These are phyloP conservation scores for Rutstroemia sp. DNA, from an alignment of 2,329 filamentous ascomycete species.

Conservation along the genomic window DNA sequence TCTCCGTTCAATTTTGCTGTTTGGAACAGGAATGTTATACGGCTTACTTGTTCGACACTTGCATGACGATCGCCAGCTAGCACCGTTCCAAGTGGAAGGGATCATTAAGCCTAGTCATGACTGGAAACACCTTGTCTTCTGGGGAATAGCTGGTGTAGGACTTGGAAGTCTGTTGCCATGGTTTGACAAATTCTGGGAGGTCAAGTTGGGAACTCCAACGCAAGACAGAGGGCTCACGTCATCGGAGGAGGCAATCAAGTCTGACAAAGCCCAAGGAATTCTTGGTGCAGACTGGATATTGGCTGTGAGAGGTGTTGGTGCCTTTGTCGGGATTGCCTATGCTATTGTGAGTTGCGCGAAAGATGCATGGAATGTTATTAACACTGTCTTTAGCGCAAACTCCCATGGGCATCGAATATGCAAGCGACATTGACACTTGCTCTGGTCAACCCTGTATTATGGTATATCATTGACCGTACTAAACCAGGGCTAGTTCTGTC, in stretches of 20 bases:
- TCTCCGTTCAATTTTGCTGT: conserved; percentile 59
- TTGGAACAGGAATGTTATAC: conserved; percentile 73
- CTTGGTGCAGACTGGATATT: conserved; percentile 66
- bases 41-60: conserved; percentile 75
- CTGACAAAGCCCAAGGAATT: conserved; percentile 23
- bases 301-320: conserved; percentile 60
- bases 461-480: conserved; percentile 93
- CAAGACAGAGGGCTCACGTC: background rate
- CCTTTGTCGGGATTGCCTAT: conserved; percentile 67
- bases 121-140: conserved; percentile 68
- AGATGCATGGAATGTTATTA: conserved; percentile 10
- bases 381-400: conserved; percentile 55
- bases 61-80: conserved; percentile 60
- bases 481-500: conserved; percentile 77
- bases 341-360: conserved; percentile 67
- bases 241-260: conserved; percentile 18
- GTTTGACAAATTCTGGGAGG: conserved; percentile 71
- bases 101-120: conserved; percentile 38
- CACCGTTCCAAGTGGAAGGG: conserved; percentile 47
- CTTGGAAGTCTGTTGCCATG: conserved; percentile 77
- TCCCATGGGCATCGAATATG: conserved; percentile 91
- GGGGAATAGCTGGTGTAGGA: conserved; percentile 72
- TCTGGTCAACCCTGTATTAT: conserved; percentile 85
- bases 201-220: conserved; percentile 15
- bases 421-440: conserved; percentile 86